Evolutionary conservation across 2,329 filamentous ascomycete genomes (phyloP).

Genomic region (Talaromyces sp.): DNA sequence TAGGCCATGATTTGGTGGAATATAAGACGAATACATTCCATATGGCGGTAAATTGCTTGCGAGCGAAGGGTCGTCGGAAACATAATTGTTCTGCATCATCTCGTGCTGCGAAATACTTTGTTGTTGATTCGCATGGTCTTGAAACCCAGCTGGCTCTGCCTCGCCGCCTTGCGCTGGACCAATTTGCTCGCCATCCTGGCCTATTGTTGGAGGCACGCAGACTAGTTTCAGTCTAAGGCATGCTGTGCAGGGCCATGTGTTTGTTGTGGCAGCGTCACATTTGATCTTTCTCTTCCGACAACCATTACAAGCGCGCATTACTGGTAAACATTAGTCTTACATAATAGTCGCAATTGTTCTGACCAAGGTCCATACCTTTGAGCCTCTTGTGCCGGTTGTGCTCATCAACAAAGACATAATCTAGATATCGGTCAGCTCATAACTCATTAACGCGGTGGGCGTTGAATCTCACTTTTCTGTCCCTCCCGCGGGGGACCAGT

Average conservation of each 20-base stretch:
- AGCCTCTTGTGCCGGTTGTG: conserved; percentile 96
- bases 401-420: conserved; percentile 99
- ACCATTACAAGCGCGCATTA: conserved; percentile 96
- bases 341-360: neutral
- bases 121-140: conserved; percentile 32
- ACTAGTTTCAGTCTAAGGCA: conserved; percentile 89
- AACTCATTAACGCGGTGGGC: neutral
- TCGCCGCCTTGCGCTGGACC: conserved; percentile 30
- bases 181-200: conserved; percentile 59
- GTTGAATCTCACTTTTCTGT: conserved; percentile 69
- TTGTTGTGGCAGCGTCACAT: conserved; percentile 94
- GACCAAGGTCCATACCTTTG: conserved; percentile 63
- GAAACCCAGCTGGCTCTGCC: conserved; percentile 22
- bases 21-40: conserved; percentile 41
- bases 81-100: conserved; percentile 45
- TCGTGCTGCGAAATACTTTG: conserved; percentile 52
- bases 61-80: conserved; percentile 14
- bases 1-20: conserved; percentile 29
- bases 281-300: conserved; percentile 95
- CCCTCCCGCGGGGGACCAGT: conserved; percentile 66
- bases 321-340: conserved; percentile 47
- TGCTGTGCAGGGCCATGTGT: conserved; percentile 94
- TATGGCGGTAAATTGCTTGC: conserved; percentile 11
- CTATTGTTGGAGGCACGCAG: conserved; percentile 83
- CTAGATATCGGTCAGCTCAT: conserved; percentile 45